Evolutionary conservation across 73 alveolate genomes (phyloP), one percentile per base, ranked within the genome.

Genomic region (Paramecium pentaurelia): DNA sequence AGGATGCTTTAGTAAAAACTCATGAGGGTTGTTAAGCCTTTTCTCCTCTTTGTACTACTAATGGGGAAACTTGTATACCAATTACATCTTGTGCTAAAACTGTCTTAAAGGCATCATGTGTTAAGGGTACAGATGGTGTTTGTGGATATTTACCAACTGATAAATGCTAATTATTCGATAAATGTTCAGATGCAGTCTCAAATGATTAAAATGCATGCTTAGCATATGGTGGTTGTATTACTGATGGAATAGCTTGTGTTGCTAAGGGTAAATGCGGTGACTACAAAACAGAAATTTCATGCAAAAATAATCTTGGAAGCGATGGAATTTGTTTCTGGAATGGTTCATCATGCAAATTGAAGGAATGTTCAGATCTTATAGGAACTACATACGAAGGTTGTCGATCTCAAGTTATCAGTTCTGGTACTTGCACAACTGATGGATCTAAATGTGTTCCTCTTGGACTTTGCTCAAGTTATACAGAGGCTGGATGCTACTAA

Each of bases 71-170:
- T 6, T 77, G 90, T 18, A 77, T 77, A n/a, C 60, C 90, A 16
- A 77, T 77, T 32, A 77, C 71, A 20, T 38, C 90, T 8, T 77
- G 90, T 34, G 73, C 18, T 10, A 77, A 38, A 32, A 77, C 90
- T 77, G 28, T 34, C 7, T 77, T 38, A 77, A 9, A 77, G 28
- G 40, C 40, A 38, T 28, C 60, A 1, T 77, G 90, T 68, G 47
- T 42, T 16, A 77, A n/a, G 18, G 90, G 90, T 6, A 77, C 71
- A 4, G 90, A 77, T 20, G 90, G 90, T 36, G 16, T 7, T 16
- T 77, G 90, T 42, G 90, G 90, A 11, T 77, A 60, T 58, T 18
- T 77, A 28, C 90, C 90, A 18, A 38, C 90, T 42, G 77, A 60
- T 3, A 77, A 45, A 42, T 77, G 90, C 27, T n/a, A 38, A 44